phyloP scores from a whole-genome alignment of 2,329 filamentous ascomycete genomes.

The Beauveria sp. region DNA sequence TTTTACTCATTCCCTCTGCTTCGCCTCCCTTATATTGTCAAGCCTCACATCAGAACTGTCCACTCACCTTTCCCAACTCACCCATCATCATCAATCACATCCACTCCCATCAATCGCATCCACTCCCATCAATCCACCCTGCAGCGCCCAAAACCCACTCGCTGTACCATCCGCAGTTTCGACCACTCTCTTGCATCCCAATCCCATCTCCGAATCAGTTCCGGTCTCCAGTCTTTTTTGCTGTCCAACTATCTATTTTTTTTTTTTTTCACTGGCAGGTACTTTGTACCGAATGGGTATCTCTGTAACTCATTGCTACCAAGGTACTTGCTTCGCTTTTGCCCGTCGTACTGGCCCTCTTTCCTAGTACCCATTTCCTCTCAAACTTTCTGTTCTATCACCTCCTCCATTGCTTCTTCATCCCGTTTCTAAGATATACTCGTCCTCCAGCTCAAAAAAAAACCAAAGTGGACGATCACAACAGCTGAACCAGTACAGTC shows the following conservation, averaged over 20 bases:
- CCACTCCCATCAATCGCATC: neutral
- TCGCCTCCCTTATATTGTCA: neutral
- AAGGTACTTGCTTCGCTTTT: neutral
- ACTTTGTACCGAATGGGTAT: neutral
- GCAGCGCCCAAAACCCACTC: neutral
- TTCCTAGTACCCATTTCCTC: neutral
- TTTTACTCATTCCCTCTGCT: neutral
- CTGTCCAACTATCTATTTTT: neutral
- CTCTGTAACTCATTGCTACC: neutral
- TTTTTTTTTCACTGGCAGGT: neutral
- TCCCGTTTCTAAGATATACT: neutral
- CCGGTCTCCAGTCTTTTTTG: conserved; percentile 9
- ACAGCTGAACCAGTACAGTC: neutral
- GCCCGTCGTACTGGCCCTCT: neutral
- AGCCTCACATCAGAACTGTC: neutral
- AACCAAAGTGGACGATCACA: neutral
- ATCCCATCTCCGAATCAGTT: conserved; percentile 3
- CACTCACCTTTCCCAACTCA: neutral
- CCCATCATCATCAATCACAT: neutral
- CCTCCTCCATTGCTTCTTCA: neutral
- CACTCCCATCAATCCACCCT: conserved; percentile 1
- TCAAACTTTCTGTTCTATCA: neutral
- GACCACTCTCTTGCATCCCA: neutral
- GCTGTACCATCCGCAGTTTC: neutral
- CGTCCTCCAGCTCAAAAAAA: neutral